Percentiles rank a stretch among this genome's conserved stretches.
These are phyloP conservation scores for Oryza brachyantha DNA, from an alignment of 176 grass and related monocot species.

Conservation along the genomic window DNA sequence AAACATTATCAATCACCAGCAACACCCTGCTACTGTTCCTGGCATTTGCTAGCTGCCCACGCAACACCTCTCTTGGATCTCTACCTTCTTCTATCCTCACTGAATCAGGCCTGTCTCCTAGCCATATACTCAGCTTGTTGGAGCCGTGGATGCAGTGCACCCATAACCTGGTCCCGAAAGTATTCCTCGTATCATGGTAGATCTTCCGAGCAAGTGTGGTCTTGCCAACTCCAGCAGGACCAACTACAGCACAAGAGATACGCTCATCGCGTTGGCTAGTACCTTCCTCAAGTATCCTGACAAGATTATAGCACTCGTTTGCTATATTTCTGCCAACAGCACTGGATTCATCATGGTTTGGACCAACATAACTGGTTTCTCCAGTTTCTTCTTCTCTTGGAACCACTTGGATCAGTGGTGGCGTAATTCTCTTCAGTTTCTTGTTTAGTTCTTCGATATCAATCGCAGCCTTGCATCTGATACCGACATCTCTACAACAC, in stretches of 20 bases:
- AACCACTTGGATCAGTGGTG: neutral
- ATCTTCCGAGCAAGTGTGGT: neutral
- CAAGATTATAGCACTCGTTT: neutral
- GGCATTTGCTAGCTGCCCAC: neutral
- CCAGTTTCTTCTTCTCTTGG: neutral
- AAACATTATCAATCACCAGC: neutral
- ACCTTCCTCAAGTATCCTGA: neutral
- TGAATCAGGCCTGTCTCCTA: rapidly evolving
- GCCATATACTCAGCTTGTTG: neutral
- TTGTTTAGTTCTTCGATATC: neutral
- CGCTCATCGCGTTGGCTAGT: neutral
- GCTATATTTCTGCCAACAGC: neutral
- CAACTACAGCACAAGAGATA: neutral
- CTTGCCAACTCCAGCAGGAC: neutral
- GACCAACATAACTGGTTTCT: neutral
- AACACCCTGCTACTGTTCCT: neutral
- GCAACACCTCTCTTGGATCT: neutral
- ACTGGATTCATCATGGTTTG: neutral
- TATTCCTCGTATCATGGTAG: neutral
- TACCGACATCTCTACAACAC: neutral
- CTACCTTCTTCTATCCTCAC: neutral
- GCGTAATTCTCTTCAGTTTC: neutral
- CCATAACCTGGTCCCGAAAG: neutral
- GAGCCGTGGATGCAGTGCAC: neutral
- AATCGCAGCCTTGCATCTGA: neutral